Evolutionary conservation across 2,329 filamentous ascomycete genomes (phyloP).

Genomic region (Colletotrichum lindemuthianum): DNA sequence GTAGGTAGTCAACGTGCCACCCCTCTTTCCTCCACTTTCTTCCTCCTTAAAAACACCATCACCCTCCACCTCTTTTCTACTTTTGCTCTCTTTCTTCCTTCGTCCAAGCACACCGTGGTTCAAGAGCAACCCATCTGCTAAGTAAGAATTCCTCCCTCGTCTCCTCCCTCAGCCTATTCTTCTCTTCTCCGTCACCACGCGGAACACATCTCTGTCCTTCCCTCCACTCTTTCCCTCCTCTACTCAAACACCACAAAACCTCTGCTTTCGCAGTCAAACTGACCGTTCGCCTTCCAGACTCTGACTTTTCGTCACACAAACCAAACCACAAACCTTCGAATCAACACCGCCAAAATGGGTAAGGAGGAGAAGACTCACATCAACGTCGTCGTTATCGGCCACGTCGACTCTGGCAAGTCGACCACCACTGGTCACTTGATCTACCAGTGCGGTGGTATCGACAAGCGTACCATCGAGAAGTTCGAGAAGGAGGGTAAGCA

Average conservation of each 20-base stretch:
- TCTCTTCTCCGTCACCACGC: too few species aligned
- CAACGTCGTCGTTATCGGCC: constrained; percentile 98
- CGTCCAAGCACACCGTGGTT: constrained; percentile 12
- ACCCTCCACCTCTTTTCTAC: constrained; percentile 1
- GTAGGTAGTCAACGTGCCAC: too few species aligned
- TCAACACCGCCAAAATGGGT: constrained; percentile 53
- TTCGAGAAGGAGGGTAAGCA: constrained; percentile 94
- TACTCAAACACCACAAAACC: too few species aligned
- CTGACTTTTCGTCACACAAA: constrained; percentile 15
- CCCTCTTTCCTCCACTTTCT: background rate
- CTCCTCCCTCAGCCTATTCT: background rate
- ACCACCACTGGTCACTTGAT: constrained; percentile 94
- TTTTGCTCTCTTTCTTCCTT: constrained; percentile 11
- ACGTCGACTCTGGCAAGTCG: constrained; percentile 99
- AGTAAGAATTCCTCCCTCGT: background rate
- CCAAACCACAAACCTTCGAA: constrained; percentile 18
- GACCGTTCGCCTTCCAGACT: background rate
- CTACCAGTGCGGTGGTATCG: constrained; percentile 99
- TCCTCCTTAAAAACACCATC: constrained; percentile 6
- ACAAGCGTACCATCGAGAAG: constrained; percentile 99
- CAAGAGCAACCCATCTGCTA: constrained; percentile 8
- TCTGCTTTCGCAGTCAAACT: background rate
- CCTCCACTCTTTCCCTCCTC: too few species aligned
- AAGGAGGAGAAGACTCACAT: constrained; percentile 97
- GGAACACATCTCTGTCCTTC: too few species aligned